Evolutionary conservation across 106 monocot genomes (phyloP), one percentile per base, ranked within the genome.

Genomic region (Dioscorea zingiberensis): DNA sequence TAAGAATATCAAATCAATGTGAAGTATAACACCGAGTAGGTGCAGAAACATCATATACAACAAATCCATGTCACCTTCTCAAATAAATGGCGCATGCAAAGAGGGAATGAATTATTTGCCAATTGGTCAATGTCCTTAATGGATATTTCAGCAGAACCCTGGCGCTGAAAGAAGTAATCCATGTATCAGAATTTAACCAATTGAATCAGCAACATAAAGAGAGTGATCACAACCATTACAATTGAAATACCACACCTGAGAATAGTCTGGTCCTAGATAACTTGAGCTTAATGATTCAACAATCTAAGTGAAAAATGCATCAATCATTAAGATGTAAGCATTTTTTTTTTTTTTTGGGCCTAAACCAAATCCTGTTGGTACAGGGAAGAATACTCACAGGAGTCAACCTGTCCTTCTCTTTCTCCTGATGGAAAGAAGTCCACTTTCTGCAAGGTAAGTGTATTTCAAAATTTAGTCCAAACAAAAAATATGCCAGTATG

Each of bases 11-110:
- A 25, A 47, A 49, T 38, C 28, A 46, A 55, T 21, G 7, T 29
- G 7, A 69, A 1, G 16, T 13, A 23, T 2, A 25, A 53, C 58
- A 23, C 24, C 23, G 62, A 16, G 19, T 38, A 62, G 15, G 47
- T 27, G 60, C 23, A 56, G 29, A 21, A 46, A 13, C 9, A n/a
- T 26, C 10, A 18, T 9, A 22, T 27, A 44, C 21, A 3, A 7
- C 10, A 27, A 9, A 1, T 38, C 23, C 30, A 48, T n/a, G n/a
- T 74, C 64, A 92, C 97, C 84, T 86, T 98, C 23, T 81, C 78
- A 77, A 98, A 89, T 57, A 98, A 80, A 72, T 98, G 92, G 26
- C 81, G 88, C 97, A 98, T 98, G 49, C 97, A 98, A 73, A 92
- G 88, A 59, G 97, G 97, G 66, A 92, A 98, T 45, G 92, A 92